Percentiles rank a stretch among this genome's conserved stretches.
Evolutionary conservation across 257 asterid species (phyloP).

Genomic region (Solanum acaule): DNA sequence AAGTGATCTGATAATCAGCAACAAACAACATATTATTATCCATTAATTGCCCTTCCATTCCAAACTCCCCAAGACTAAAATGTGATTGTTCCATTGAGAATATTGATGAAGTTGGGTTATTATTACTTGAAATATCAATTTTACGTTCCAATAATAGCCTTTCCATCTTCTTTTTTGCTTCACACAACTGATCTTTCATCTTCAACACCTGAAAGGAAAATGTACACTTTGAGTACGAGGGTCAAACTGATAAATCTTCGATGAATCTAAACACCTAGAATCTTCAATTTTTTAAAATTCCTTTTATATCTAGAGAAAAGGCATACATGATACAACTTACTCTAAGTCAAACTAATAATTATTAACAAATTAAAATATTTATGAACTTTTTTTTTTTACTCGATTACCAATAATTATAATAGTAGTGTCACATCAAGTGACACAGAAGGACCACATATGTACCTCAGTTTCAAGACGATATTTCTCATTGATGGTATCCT

Average conservation of each 20-base stretch:
- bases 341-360: neutral
- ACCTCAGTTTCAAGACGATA: slow-evolving; percentile 75
- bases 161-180: slow-evolving; percentile 39
- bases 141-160: slow-evolving; percentile 15
- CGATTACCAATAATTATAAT: neutral
- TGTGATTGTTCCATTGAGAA: slow-evolving; percentile 24
- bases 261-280: neutral
- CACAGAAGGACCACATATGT: neutral
- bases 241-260: neutral
- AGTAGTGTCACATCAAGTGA: neutral
- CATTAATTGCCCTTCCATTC: slow-evolving; percentile 24
- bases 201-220: slow-evolving; percentile 16
- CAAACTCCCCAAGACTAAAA: slow-evolving; percentile 28
- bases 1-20: slow-evolving; percentile 3
- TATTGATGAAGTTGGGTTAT: slow-evolving; percentile 32
- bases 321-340: neutral
- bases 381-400: neutral
- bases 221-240: neutral
- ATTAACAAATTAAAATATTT: neutral
- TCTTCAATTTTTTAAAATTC: too few species aligned
- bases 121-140: slow-evolving; percentile 38
- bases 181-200: slow-evolving; percentile 41
- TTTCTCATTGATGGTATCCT: slow-evolving; percentile 37
- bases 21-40: slow-evolving; percentile 26
- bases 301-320: neutral